Evolutionary conservation across 495 filamentous ascomycete genomes (phyloP), one percentile per base, ranked within the genome.

Genomic region (Daldinia concentrica): DNA sequence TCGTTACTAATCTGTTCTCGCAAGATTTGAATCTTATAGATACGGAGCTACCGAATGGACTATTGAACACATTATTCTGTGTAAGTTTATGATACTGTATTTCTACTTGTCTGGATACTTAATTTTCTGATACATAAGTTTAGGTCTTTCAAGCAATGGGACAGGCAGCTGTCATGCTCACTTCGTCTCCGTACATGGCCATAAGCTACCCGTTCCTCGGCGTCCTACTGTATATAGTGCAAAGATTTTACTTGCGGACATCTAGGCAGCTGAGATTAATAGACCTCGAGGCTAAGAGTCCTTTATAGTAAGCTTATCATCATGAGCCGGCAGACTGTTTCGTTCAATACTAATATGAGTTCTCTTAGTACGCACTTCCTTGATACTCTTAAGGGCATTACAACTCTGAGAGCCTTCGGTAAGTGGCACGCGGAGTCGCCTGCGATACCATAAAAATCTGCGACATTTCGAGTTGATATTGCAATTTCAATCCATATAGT

Each of bases 211-310:
- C 73, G 6, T 62, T 71, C 43, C 17, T 79, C 4, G 48, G 59
- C 12, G 15, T 79, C 36, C 68, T 83, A 7, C 66, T 88, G 5
- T 90, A 84, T 64, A 56, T 83, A 26, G 80, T 90, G 6, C 87
- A 90, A 69, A 86, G 85, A 59, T 82, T 85, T 60, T 90, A 90
- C 64, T 80, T 90, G 19, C 83, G 86, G 4, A 90, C 88, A 4
- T 89, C 87, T 0, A 81, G 41, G 17, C 41, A 45, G 41, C 7
- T 45, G 3, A 45, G 41, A 7, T 8, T 45, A 22, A 7, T 45
- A 19, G 41, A 45, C 41, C 41, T 45, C 1, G 41, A 45, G 41
- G n/a, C 41, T 9, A 22, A 45, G 41, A 45, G 41, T 8, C 41
- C 41, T 17, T 45, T 45, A 9, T 45, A 45, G 41, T 45, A 45